Conservation (phyloP, 371 early-diverging fungal genomes). For the Rhizopus stolonifer region DNA sequence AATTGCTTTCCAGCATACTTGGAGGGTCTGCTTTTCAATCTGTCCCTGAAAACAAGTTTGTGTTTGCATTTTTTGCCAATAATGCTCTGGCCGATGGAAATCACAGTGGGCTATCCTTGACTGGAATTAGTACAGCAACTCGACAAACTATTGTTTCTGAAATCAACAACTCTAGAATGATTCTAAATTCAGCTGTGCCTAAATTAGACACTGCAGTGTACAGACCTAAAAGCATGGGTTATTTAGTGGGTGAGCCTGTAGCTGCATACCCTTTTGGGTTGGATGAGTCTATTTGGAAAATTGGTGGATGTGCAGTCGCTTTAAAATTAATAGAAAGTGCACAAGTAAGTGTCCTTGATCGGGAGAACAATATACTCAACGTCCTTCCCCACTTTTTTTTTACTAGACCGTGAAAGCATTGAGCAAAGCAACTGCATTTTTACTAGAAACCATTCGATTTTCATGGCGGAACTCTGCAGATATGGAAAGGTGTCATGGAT, state of each 20-base stretch:
- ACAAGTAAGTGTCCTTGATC: slow-evolving; percentile 47
- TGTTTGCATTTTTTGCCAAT: slow-evolving; percentile 65
- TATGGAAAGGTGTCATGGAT: slow-evolving; percentile 72
- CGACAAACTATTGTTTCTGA: slow-evolving; percentile 18
- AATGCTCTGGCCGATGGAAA: slow-evolving; percentile 53
- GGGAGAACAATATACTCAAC: background rate
- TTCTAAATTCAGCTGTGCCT: slow-evolving; percentile 63
- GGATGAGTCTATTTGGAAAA: slow-evolving; percentile 73
- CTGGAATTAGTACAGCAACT: slow-evolving; percentile 40
- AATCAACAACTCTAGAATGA: slow-evolving; percentile 28
- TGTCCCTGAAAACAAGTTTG: slow-evolving; percentile 61
- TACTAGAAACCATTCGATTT: slow-evolving; percentile 64
- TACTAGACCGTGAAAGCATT: slow-evolving; percentile 54
- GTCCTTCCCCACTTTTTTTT: no score
- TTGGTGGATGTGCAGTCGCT: slow-evolving; percentile 70
- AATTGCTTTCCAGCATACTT: slow-evolving; percentile 54
- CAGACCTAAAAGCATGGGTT: slow-evolving; percentile 43
- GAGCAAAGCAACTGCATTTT: slow-evolving; percentile 58
- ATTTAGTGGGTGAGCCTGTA: slow-evolving; percentile 55
- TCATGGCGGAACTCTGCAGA: slow-evolving; percentile 76
- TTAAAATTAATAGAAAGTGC: slow-evolving; percentile 62
- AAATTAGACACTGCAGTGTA: slow-evolving; percentile 56
- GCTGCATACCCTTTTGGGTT: slow-evolving; percentile 59
- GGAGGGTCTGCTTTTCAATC: slow-evolving; percentile 49
- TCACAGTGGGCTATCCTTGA: slow-evolving; percentile 36